A percentile compares a stretch with the other conserved stretches of the same genome.
Evolutionary conservation across 371 early-diverging fungal species (phyloP).

Genomic region (Mortierella polycephala): DNA sequence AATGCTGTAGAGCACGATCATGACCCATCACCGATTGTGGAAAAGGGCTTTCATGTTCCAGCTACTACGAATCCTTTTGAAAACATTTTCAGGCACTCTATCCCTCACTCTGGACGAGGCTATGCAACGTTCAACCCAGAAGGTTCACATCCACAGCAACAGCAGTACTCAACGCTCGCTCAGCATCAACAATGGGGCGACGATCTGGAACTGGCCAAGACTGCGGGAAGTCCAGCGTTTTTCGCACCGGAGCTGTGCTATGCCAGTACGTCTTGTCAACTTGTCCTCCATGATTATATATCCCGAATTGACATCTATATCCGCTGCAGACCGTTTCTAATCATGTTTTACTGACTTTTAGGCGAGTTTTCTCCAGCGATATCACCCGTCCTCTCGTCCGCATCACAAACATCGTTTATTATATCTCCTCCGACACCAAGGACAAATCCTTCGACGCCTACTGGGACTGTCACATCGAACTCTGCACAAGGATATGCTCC

Average conservation of each 20-base stretch:
- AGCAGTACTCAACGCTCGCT: constrained; percentile 36
- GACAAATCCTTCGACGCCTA: constrained; percentile 35
- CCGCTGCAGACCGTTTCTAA: neutral
- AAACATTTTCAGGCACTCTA: constrained; percentile 27
- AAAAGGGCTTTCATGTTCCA: constrained; percentile 13
- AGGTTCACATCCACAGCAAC: constrained; percentile 11
- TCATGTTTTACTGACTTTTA: neutral
- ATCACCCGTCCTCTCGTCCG: constrained; percentile 38
- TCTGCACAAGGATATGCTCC: constrained; percentile 26
- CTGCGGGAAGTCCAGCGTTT: constrained; percentile 97
- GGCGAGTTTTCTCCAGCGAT: constrained; percentile 52
- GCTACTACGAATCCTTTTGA: constrained; percentile 31
- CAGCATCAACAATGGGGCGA: constrained; percentile 54
- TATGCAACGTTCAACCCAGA: constrained; percentile 8
- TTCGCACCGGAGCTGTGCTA: constrained; percentile 98
- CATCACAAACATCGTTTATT: constrained; percentile 47
- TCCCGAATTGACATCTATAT: no score
- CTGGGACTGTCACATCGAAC: constrained; percentile 23
- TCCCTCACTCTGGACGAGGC: constrained; percentile 15
- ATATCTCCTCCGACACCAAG: constrained; percentile 37
- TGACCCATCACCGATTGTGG: constrained; percentile 22
- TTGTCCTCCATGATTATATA: no score
- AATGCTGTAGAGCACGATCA: constrained; percentile 39
- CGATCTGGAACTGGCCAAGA: constrained; percentile 90
- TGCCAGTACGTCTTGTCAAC: constrained; percentile 60